Conservation (phyloP, 257 asterid species). For the Anisodus tanguticus region DNA sequence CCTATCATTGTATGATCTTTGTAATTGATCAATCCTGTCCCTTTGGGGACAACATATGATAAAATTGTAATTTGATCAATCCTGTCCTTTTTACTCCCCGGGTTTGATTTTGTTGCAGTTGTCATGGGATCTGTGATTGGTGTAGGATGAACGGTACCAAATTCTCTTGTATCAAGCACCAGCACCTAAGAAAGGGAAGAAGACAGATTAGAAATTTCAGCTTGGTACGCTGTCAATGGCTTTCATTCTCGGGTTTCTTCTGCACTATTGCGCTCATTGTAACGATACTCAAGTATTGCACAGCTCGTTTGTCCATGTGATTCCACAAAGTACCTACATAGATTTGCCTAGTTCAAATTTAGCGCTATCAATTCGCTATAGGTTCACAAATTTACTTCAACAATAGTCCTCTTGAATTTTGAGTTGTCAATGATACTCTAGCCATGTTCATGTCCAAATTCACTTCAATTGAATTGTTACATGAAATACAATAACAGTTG, state of each 20-base stretch:
- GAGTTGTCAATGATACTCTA: neutral
- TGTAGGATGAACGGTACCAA: constrained; percentile 74
- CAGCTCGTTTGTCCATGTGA: neutral
- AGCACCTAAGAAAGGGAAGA: constrained; percentile 70
- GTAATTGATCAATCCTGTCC: neutral
- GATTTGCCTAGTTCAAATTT: neutral
- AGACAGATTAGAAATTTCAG: constrained; percentile 50
- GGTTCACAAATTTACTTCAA: neutral
- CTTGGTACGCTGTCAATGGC: neutral
- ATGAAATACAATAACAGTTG: neutral
- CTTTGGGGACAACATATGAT: neutral
- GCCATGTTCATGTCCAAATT: neutral
- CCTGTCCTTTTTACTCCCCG: neutral
- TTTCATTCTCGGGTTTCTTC: neutral
- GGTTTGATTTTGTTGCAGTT: constrained; percentile 53
- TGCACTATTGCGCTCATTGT: neutral
- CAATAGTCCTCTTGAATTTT: neutral
- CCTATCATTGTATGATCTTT: neutral
- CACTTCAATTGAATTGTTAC: neutral
- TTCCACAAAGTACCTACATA: neutral
- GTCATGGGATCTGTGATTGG: constrained; percentile 80
- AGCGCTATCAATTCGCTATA: neutral
- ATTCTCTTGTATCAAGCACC: constrained; percentile 65
- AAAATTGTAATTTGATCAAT: neutral
- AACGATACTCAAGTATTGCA: neutral